phyloP scores from a whole-genome alignment of 768 basidiomycete species.

The Udeniomyces megalosporus region DNA sequence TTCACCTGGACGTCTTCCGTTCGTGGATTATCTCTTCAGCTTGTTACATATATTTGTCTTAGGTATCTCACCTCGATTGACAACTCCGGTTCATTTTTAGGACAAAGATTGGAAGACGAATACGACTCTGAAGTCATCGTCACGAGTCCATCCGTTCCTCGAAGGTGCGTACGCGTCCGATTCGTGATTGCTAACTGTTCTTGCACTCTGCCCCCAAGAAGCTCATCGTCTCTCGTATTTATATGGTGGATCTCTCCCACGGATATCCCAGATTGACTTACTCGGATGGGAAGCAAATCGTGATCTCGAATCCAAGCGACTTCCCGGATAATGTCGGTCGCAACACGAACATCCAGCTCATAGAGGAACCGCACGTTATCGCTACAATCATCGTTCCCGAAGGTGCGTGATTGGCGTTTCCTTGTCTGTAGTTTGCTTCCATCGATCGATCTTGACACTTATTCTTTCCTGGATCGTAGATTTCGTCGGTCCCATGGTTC shows the following conservation, averaged over 20 bases:
- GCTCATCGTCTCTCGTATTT: background rate
- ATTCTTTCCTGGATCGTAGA: constrained; percentile 35
- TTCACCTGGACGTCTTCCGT: constrained; percentile 55
- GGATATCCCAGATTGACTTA: constrained; percentile 46
- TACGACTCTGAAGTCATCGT: constrained; percentile 87
- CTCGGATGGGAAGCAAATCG: constrained; percentile 42
- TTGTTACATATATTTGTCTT: background rate
- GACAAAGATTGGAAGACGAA: constrained; percentile 91
- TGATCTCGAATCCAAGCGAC: constrained; percentile 81
- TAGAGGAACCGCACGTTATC: constrained; percentile 85
- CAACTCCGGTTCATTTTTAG: constrained; percentile 24
- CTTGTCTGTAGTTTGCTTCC: background rate
- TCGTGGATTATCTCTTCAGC: background rate
- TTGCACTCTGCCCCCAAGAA: background rate
- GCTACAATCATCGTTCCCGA: constrained; percentile 90
- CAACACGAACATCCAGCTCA: constrained; percentile 43
- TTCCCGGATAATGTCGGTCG: constrained; percentile 70
- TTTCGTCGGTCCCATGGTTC: constrained; percentile 66
- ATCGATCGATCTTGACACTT: background rate
- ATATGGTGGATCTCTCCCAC: background rate
- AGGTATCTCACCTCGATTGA: background rate
- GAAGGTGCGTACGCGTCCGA: constrained; percentile 49
- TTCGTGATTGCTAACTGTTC: too few species aligned
- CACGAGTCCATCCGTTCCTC: constrained; percentile 90
- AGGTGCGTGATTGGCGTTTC: constrained; percentile 36